Evolutionary conservation across 2,329 filamentous ascomycete species (phyloP), one percentile per base, ranked within the genome.

Genomic region (Knoxdaviesia capensis): DNA sequence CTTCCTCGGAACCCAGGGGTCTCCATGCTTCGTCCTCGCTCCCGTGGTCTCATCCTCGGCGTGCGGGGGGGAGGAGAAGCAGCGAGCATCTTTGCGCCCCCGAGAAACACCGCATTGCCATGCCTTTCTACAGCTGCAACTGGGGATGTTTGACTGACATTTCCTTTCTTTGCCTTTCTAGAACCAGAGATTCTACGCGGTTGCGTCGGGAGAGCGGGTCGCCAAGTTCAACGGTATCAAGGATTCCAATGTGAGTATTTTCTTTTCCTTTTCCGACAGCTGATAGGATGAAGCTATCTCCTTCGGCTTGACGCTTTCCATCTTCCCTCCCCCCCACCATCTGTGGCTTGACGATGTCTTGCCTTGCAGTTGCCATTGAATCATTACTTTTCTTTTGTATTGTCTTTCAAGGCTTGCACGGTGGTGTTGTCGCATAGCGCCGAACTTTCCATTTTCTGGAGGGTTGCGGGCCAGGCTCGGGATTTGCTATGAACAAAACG

Each of bases 161-260:
- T 42, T 11, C 40, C 40, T 40, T 51, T 47, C 40, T 52, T 43
- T 42, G 7, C n/a, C 11, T 10, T 36, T 36, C 6, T 49, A 74
- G 68, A 63, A 62, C 59, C 60, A 63, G 58, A 65, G 75, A 58
- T 72, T 61, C 63, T 87, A 79, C 66, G 74, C 73, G 58, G 73
- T 67, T 58, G 60, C 62, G 47, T 38, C 40, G 32, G 63, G 71
- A 46, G 74, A 82, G 36, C 74, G 74, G 54, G 86, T 96, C 54
- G 90, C 87, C 62, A 83, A 90, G 68, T 98, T 94, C 70, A 80
- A 84, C 56, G 90, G 88, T 53, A 71, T 75, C 59, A 94, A 93
- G 68, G 84, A 82, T 59, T 67, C 79, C 59, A 80, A 88, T 69
- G 84, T 90, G 77, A 61, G 80, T 67, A 9, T 48, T 50, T 49